Conservation (phyloP, 2,329 filamentous ascomycete species). For the Niveomyces coronatus region DNA sequence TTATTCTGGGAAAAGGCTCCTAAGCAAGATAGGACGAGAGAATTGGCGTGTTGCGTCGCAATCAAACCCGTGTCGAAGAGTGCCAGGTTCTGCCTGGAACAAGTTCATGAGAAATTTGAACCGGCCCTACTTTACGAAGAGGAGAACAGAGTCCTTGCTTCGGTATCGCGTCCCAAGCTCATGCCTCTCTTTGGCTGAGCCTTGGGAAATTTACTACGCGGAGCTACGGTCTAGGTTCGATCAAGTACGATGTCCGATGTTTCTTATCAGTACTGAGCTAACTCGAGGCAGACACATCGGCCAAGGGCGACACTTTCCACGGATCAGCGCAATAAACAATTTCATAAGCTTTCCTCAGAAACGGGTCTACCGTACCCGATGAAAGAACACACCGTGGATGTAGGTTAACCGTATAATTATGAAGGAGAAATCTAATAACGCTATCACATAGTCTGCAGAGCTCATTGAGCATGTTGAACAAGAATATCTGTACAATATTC, state of each 20-base stretch:
- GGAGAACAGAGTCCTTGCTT: background rate
- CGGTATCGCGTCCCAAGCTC: constrained; percentile 8
- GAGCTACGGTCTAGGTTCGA: background rate
- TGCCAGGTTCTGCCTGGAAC: constrained; percentile 11
- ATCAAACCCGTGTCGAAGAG: constrained; percentile 9
- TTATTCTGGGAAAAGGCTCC: constrained; percentile 1
- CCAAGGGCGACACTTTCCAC: background rate
- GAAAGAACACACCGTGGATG: constrained; percentile 1
- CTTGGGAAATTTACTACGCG: constrained; percentile 2
- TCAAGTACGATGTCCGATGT: background rate
- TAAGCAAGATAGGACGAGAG: constrained; percentile 5
- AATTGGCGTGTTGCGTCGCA: constrained; percentile 3
- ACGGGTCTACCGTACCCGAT: background rate
- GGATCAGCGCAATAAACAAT: background rate
- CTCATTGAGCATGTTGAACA: constrained; percentile 3
- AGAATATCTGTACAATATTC: constrained; percentile 10
- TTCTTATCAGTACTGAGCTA: background rate
- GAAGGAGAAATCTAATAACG: background rate
- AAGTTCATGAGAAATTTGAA: constrained; percentile 10
- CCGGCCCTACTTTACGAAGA: constrained; percentile 5
- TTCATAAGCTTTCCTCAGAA: background rate
- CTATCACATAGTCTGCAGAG: constrained; percentile 1
- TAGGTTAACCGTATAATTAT: background rate
- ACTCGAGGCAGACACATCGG: background rate
- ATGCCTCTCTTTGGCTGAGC: constrained; percentile 3